These are phyloP conservation scores for Phytopythium helicoides DNA, from an alignment of 352 stramenopile genomes.

Conservation along the genomic window DNA sequence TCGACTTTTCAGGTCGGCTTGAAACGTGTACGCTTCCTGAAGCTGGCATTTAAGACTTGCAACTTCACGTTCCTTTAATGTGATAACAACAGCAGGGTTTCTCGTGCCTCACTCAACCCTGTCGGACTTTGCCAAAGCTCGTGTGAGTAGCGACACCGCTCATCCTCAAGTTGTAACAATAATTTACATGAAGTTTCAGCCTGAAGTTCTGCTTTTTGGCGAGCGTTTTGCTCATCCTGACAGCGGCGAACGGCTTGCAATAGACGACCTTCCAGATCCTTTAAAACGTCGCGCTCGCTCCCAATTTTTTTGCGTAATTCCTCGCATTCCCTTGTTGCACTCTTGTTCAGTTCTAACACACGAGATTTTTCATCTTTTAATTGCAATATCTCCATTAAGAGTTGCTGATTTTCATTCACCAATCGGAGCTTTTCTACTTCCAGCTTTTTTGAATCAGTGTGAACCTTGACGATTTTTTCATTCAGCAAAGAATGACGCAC, in stretches of 20 bases:
- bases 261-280: conserved; percentile 55
- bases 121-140: conserved; percentile 41
- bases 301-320: conserved; percentile 33
- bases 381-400: conserved; percentile 45
- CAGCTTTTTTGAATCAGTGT: conserved; percentile 6
- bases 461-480: not conserved
- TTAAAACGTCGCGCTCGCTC: conserved; percentile 44
- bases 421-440: conserved; percentile 20
- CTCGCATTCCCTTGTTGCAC: conserved; percentile 16
- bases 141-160: conserved; percentile 40
- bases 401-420: conserved; percentile 37
- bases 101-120: conserved; percentile 17
- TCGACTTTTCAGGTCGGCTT: conserved; percentile 6
- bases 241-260: conserved; percentile 51
- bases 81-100: conserved; percentile 38
- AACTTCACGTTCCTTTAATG: conserved; percentile 58
- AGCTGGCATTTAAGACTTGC: conserved; percentile 14
- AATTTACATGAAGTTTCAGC: conserved; percentile 28
- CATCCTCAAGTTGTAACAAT: conserved; percentile 50
- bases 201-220: conserved; percentile 35
- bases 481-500: not conserved
- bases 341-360: conserved; percentile 27
- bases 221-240: conserved; percentile 46
- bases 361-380: conserved; percentile 43
- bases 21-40: conserved; percentile 2